Evolutionary conservation across 75 land plant genomes (phyloP).

Genomic region (Selaginella moellendorffii): DNA sequence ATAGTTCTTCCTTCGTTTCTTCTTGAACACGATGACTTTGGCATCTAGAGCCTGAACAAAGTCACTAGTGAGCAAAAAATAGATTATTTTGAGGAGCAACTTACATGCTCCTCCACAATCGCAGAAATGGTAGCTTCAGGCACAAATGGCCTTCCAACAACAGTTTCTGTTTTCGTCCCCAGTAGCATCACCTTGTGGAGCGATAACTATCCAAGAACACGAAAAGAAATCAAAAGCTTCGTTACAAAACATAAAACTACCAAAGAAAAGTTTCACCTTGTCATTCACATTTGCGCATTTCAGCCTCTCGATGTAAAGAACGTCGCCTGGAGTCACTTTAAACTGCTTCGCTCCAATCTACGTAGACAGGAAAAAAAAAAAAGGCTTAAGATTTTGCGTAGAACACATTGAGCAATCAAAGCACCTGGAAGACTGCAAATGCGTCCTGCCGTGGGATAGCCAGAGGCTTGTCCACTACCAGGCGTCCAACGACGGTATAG

Average conservation of each 20-base stretch:
- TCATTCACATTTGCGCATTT: constrained; percentile 83
- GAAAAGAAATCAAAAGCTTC: not conserved
- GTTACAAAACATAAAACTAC: not conserved
- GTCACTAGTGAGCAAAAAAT: not conserved
- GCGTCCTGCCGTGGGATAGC: constrained; percentile 40
- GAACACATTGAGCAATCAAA: constrained; percentile 1
- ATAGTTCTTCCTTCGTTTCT: constrained; percentile 93
- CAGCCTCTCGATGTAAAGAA: constrained; percentile 66
- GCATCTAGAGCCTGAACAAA: constrained; percentile 78
- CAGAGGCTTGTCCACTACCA: constrained; percentile 26
- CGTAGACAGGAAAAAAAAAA: not conserved
- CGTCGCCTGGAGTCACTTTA: constrained; percentile 80
- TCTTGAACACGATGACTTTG: constrained; percentile 90
- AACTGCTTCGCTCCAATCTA: constrained; percentile 78
- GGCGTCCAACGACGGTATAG: constrained; percentile 42
- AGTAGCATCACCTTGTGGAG: constrained; percentile 76
- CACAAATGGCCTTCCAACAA: constrained; percentile 72
- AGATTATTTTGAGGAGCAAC: constrained; percentile 8
- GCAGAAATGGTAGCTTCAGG: constrained; percentile 72
- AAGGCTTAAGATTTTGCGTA: not conserved
- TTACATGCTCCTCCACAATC: constrained; percentile 95
- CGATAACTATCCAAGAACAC: constrained; percentile 41
- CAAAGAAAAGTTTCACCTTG: constrained; percentile 37
- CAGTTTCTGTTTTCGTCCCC: constrained; percentile 65
- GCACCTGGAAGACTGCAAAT: constrained; percentile 70